Evolutionary conservation across 2,329 filamentous ascomycete species (phyloP).

Genomic region (Colletotrichum gloeosporioides): DNA sequence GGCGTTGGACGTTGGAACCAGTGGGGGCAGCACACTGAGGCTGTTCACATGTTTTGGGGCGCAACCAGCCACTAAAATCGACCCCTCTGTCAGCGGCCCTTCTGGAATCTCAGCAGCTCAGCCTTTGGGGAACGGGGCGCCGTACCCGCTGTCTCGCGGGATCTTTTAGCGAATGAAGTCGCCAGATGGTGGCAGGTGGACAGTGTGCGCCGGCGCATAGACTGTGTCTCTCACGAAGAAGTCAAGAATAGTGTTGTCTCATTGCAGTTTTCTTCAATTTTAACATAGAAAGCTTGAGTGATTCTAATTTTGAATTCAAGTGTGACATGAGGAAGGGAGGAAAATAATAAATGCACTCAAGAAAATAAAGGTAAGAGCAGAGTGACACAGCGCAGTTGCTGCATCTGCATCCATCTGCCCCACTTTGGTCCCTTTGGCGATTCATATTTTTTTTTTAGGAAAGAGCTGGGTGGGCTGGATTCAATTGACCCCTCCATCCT

Average conservation of each 20-base stretch:
- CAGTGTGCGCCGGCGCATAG: background rate
- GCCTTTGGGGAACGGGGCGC: background rate
- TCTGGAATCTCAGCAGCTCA: background rate
- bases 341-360: background rate
- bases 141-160: background rate
- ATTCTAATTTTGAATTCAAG: rapidly evolving
- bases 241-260: rapidly evolving
- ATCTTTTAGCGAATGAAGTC: background rate
- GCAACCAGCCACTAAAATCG: background rate
- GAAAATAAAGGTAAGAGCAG: background rate
- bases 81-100: background rate
- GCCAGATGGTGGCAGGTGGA: background rate
- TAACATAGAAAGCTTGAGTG: background rate
- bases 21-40: background rate
- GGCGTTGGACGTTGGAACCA: background rate
- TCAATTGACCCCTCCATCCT: conserved; percentile 11
- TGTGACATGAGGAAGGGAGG: background rate
- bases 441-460: background rate
- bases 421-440: background rate
- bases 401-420: background rate
- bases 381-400: background rate
- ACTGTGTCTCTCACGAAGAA: background rate
- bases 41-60: conserved; percentile 15
- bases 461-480: background rate
- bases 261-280: background rate